A percentile compares a stretch with the other conserved stretches of the same genome.
phyloP scores from a whole-genome alignment of 73 alveolate genomes.

The Paramecium caudatum region DNA sequence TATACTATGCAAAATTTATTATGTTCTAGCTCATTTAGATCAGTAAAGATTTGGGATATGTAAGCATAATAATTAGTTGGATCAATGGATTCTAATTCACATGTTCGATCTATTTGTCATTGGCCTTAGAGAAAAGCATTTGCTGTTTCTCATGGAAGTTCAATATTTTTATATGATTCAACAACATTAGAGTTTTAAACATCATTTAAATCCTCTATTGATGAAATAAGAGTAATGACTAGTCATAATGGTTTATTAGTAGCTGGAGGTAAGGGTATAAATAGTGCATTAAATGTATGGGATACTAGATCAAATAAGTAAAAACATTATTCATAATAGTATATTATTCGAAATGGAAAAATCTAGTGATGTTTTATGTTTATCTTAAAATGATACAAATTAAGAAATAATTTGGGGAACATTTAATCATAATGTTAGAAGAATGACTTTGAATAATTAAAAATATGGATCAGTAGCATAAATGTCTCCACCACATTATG shows the following conservation, averaged over 20 bases:
- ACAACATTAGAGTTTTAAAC: background rate
- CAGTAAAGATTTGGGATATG: slow-evolving; percentile 53
- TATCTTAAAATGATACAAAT: background rate
- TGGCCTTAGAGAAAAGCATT: slow-evolving; percentile 64
- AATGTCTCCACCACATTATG: slow-evolving; percentile 68
- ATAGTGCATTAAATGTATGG: slow-evolving; percentile 42
- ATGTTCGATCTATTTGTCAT: slow-evolving; percentile 44
- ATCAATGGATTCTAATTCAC: slow-evolving; percentile 12
- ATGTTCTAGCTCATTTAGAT: slow-evolving; percentile 34
- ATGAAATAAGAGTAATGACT: slow-evolving; percentile 46
- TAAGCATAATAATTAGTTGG: background rate
- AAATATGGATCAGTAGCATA: slow-evolving; percentile 15
- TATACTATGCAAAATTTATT: slow-evolving; percentile 3
- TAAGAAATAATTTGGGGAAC: slow-evolving; percentile 65
- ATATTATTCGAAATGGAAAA: slow-evolving; percentile 47
- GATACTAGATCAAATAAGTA: slow-evolving; percentile 58
- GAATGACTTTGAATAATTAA: background rate
- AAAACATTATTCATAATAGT: background rate
- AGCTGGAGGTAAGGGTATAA: slow-evolving; percentile 54
- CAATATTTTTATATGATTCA: background rate
- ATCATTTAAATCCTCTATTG: background rate
- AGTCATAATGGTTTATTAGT: slow-evolving; percentile 44
- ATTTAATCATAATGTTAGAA: slow-evolving; percentile 51
- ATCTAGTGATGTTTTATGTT: slow-evolving; percentile 12
- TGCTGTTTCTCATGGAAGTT: slow-evolving; percentile 50